phyloP scores from a whole-genome alignment of 345 rosid species.

The Balakata baccata region DNA sequence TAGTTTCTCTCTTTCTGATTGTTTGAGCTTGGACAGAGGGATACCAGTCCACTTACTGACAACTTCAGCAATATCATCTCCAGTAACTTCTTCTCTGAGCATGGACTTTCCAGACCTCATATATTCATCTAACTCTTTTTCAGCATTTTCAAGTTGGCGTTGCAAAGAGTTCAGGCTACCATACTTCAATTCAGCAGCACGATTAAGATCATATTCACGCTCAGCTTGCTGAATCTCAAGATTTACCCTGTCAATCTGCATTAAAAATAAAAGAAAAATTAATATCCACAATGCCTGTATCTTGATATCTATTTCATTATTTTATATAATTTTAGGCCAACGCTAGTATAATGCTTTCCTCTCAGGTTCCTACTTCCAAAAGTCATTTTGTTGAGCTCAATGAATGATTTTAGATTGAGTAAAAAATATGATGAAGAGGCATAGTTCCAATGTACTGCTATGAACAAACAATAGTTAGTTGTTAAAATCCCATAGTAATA shows the following conservation, averaged over 20 bases:
- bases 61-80: conserved; percentile 86
- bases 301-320: not conserved
- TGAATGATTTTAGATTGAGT: not conserved
- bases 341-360: not conserved
- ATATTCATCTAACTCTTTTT: conserved; percentile 84
- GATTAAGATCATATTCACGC: conserved; percentile 95
- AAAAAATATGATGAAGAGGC: not conserved
- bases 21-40: conserved; percentile 93
- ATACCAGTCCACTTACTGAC: conserved; percentile 99
- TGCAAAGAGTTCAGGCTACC: conserved; percentile 90
- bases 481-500: not conserved
- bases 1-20: conserved; percentile 87
- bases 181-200: conserved; percentile 96
- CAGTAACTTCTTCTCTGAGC: conserved; percentile 97
- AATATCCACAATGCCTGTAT: not conserved
- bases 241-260: conserved; percentile 88
- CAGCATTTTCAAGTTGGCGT: conserved; percentile 77
- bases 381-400: not conserved
- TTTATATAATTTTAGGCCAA: not conserved
- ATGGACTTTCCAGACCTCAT: conserved; percentile 90
- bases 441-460: not conserved
- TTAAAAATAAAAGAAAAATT: conserved; percentile 4
- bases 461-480: not conserved
- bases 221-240: conserved; percentile 98
- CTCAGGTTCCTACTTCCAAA: conserved; percentile 3